Evolutionary conservation across 169 alveolate species (phyloP).

Genomic region (Amoebophrya sp.): DNA sequence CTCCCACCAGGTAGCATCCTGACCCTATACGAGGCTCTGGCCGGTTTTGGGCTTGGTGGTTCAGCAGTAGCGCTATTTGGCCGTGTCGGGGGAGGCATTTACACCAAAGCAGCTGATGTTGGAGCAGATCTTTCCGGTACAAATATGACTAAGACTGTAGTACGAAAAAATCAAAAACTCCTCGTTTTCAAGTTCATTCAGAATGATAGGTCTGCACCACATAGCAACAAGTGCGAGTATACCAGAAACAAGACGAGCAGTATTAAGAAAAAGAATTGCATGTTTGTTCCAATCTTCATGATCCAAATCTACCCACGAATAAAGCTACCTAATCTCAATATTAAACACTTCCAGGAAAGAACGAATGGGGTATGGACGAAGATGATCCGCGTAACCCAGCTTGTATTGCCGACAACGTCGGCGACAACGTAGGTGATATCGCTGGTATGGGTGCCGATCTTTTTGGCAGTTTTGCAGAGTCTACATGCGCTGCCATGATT

Average conservation of each 20-base stretch:
- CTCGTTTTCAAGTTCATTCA: background rate
- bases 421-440: conserved; percentile 85
- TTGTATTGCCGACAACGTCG: conserved; percentile 86
- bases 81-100: conserved; percentile 88
- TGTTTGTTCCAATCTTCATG: background rate
- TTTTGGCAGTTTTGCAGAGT: conserved; percentile 83
- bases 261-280: too few relatives aligned
- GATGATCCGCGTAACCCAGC: conserved; percentile 86
- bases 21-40: conserved; percentile 64
- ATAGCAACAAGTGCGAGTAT: too few relatives aligned
- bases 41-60: conserved; percentile 79
- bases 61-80: conserved; percentile 79
- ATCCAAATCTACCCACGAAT: too few relatives aligned
- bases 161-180: too few relatives aligned
- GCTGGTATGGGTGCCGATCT: conserved; percentile 96
- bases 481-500: conserved; percentile 83
- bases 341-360: background rate
- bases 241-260: too few relatives aligned
- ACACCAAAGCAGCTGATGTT: conserved; percentile 85
- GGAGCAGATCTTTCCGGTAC: conserved; percentile 83
- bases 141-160: background rate
- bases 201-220: too few relatives aligned
- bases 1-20: conserved; percentile 39
- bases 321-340: too few relatives aligned
- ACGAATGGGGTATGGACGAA: conserved; percentile 66